phyloP scores from a whole-genome alignment of 305 asterid genomes.

The Fraxinus floribunda region DNA sequence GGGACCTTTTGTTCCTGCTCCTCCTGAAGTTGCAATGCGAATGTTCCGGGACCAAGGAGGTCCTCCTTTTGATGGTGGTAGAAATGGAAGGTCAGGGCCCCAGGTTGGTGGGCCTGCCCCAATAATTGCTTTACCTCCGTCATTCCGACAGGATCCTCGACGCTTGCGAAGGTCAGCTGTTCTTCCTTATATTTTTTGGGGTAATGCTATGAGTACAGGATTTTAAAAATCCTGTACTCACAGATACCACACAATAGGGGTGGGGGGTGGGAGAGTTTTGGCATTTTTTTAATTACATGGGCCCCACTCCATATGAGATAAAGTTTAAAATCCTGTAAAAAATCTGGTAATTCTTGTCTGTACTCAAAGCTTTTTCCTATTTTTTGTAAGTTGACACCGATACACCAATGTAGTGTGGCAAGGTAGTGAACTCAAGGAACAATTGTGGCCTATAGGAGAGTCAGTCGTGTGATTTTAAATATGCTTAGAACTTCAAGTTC shows the following conservation, averaged over 20 bases:
- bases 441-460: not conserved
- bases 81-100: constrained; percentile 77
- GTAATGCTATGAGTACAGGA: too few relatives aligned
- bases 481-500: not conserved
- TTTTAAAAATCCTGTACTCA: too few relatives aligned
- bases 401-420: not conserved
- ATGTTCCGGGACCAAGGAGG: constrained; percentile 97
- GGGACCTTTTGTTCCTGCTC: constrained; percentile 98
- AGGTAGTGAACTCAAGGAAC: not conserved
- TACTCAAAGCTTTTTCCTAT: not conserved
- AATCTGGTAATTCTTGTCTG: too few relatives aligned
- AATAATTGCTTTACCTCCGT: constrained; percentile 63
- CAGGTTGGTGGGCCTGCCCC: constrained; percentile 65
- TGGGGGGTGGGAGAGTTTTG: too few relatives aligned
- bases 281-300: too few relatives aligned
- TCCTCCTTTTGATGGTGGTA: constrained; percentile 85
- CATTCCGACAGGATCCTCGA: constrained; percentile 89
- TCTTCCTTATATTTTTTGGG: not conserved
- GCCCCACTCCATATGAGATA: too few relatives aligned
- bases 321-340: too few relatives aligned
- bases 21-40: constrained; percentile 98
- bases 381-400: not conserved
- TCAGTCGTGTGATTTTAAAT: not conserved
- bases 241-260: too few relatives aligned
- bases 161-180: constrained; percentile 74